Conservation (phyloP, 257 asterid genomes). For the Capsicum rhomboideum region DNA sequence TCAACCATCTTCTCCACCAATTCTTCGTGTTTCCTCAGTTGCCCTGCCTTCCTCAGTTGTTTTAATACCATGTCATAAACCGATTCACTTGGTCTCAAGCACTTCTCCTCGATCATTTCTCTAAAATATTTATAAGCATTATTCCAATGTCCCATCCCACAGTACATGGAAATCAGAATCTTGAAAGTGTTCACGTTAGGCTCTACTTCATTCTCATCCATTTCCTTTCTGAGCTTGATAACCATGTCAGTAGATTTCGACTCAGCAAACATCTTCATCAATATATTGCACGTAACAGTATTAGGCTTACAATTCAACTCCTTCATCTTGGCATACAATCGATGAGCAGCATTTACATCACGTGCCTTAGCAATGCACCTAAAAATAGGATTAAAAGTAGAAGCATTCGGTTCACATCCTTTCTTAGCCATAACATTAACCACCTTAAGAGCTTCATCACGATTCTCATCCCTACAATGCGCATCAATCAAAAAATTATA, state of each 20-base stretch:
- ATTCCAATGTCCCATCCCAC: constrained; percentile 90
- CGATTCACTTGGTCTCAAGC: constrained; percentile 50
- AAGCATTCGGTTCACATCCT: constrained; percentile 53
- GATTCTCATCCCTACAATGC: constrained; percentile 74
- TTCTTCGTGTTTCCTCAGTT: constrained; percentile 84
- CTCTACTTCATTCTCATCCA: constrained; percentile 68
- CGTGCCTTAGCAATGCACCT: constrained; percentile 56
- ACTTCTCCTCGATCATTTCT: constrained; percentile 82
- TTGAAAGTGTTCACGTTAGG: constrained; percentile 69
- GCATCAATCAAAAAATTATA: constrained; percentile 69
- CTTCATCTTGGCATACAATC: constrained; percentile 65
- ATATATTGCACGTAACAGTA: constrained; percentile 59
- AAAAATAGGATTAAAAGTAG: constrained; percentile 72
- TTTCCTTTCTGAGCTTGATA: constrained; percentile 76
- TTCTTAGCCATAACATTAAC: constrained; percentile 54
- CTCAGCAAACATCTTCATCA: constrained; percentile 85
- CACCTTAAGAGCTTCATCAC: constrained; percentile 70
- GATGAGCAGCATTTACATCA: constrained; percentile 80
- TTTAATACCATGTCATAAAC: constrained; percentile 66
- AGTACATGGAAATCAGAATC: constrained; percentile 61
- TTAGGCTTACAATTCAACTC: constrained; percentile 53
- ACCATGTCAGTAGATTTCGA: constrained; percentile 81
- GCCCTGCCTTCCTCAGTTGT: constrained; percentile 75
- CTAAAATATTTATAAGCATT: constrained; percentile 58
- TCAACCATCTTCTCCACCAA: constrained; percentile 72